phyloP scores from a whole-genome alignment of 2,329 filamentous ascomycete species.

The Gremmenia infestans region DNA sequence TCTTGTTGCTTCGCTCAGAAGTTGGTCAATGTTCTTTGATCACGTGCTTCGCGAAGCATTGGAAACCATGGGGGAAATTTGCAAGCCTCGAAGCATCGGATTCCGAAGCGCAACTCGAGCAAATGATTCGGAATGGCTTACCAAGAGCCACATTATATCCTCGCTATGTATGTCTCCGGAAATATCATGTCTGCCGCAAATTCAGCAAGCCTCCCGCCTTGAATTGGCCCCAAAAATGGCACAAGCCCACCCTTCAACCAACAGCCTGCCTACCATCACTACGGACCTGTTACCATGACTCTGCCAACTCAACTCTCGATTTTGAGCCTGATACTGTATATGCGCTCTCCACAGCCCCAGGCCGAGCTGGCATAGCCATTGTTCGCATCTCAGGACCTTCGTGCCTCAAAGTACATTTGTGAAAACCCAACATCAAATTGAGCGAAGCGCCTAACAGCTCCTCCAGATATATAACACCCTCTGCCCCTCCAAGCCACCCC shows the following conservation, averaged over 20 bases:
- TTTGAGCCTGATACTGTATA: constrained; percentile 63
- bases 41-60: not conserved
- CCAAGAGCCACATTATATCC: not conserved
- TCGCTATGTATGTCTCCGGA: not conserved
- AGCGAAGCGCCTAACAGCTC: constrained; percentile 4
- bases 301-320: not conserved
- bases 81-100: not conserved
- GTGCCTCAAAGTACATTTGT: constrained; percentile 55
- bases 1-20: not conserved
- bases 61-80: not conserved
- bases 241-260: not conserved
- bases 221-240: not conserved
- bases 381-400: constrained; percentile 79
- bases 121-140: not conserved
- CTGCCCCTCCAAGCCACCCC: constrained; percentile 50
- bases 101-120: not conserved
- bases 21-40: not conserved
- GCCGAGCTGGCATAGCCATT: constrained; percentile 84
- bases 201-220: not conserved
- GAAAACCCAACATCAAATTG: constrained; percentile 3
- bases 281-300: not conserved
- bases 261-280: not conserved
- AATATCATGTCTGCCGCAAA: not conserved
- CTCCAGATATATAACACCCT: constrained; percentile 58
- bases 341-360: constrained; percentile 81